Base-by-base conservation (phyloP, 768 basidiomycete species). In the Mycena albidolilacea region DNA sequence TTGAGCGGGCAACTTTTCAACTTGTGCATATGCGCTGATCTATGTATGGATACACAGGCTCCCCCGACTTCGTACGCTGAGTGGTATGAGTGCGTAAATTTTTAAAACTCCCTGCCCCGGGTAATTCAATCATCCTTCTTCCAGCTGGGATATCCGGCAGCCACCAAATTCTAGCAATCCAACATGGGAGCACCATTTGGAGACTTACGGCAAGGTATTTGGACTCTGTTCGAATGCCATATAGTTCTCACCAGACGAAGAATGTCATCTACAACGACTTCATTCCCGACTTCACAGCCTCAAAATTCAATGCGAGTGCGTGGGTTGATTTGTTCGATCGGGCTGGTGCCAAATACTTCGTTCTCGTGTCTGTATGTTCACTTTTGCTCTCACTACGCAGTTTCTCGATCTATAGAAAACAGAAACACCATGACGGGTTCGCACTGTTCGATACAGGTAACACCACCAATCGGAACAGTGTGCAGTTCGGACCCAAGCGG, bases 401-500 rank as follows among this genome's bases (percentile, higher is more conserved):
- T 37, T 7, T 66, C 46, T 7, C 10, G 23, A 38, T 43, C 50
- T 7, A 15, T n/a, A 17, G 14, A 17, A 14, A 7, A 19, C 75
- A 88, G 86, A 91, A 90, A 85, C 90, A 91, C 66, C 90, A 91
- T 68, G 91, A 91, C 67, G 91, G 91, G 0, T 90, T 87, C 69
- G 82, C 82, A 0, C 76, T 91, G 2, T 91, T 91, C 43, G 89
- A 91, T 73, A 88, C 91, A 4, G 83, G 82, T 61, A 83, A 89
- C 64, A 88, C 89, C 5, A 88, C 88, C 0, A 81, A 90, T 73
- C 79, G 90, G 64, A 88, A 83, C 58, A 87, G 86, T 30, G 83
- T 88, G 9, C 73, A 86, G 59, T 82, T 90, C 17, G 84, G 86
- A 1, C 90, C 90, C 0, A 81, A 87, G 72, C 85, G 87, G 9